Evolutionary conservation across 306 rosid species (phyloP), one percentile per base, ranked within the genome.

Genomic region (Casuarina cunninghamiana): DNA sequence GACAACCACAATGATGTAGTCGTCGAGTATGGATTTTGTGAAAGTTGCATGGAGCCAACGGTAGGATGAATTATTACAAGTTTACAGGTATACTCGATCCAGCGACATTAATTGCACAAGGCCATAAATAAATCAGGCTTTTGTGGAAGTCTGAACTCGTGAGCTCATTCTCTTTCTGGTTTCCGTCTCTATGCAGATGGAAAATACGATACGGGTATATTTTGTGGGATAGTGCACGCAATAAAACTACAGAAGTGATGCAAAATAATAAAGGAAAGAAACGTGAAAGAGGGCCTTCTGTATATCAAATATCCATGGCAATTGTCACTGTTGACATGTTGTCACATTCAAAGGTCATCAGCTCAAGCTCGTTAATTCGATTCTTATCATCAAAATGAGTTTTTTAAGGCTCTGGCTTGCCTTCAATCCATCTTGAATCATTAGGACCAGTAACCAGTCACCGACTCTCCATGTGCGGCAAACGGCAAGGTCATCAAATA

Each of bases 1-100:
- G 83, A 83, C 87, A 83, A 75, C 73, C 85, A 81, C 85, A 87
- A 91, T 80, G 77, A 86, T 84, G 86, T 75, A 89, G 79, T 80
- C 74, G 75, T 72, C 79, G 73, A 79, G 77, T 79, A 49, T 44
- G 67, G 80, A 76, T 77, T 77, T 77, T 81, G 81, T 84, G 75
- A 86, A 76, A 81, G 68, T 68, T 72, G 80, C 82, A 81, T 71
- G 45, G 76, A 62, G 82, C 85, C 91, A 85, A 85, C 75, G 21
- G 58, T 78, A 44, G 75, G 73, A 60, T 74, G 70, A 80, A 80
- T 83, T 73, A 75, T 81, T 77, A 70, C 53, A 80, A 55, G 53
- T 71, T 58, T 73, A 55, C 69, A n/a, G 69, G 69, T 51, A 71
- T 69, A 21, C 76, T 55, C 41, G 7, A 53, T 38, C 60, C 6